phyloP scores from a whole-genome alignment of 768 basidiomycete species.

The Hygrocybe punicea region DNA sequence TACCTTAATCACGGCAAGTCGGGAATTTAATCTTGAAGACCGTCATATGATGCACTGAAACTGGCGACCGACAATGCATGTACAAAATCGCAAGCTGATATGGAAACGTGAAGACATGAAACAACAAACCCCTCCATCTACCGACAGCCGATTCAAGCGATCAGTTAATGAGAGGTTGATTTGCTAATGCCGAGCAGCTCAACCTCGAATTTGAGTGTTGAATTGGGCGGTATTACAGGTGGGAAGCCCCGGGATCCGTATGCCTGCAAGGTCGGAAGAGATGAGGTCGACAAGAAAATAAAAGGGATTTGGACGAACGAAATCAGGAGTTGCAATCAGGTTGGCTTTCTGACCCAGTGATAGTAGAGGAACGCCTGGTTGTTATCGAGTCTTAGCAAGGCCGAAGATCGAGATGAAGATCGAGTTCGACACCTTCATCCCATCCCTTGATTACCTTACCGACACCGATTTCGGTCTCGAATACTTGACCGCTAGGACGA shows the following conservation, averaged over 20 bases:
- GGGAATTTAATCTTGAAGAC: too few species aligned
- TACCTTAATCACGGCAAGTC: too few species aligned
- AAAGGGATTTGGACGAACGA: constrained; percentile 45
- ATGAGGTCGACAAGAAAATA: constrained; percentile 3
- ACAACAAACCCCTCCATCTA: neutral
- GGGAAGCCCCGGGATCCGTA: constrained; percentile 75
- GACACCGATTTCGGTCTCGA: constrained; percentile 68
- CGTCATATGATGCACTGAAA: too few species aligned
- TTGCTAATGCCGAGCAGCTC: constrained; percentile 68
- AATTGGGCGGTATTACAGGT: constrained; percentile 73
- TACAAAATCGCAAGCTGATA: constrained; percentile 1
- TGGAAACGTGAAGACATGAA: neutral
- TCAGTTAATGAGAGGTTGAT: neutral
- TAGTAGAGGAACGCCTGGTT: constrained; percentile 68
- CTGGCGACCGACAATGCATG: neutral
- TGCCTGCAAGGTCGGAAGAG: constrained; percentile 41
- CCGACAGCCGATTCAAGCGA: neutral
- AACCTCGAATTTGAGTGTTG: constrained; percentile 77
- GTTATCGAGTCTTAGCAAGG: constrained; percentile 7
- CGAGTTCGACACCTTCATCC: constrained; percentile 68
- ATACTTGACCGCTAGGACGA: constrained; percentile 56
- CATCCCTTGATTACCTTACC: constrained; percentile 86
- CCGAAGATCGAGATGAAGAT: neutral
- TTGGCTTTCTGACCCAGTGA: constrained; percentile 72
- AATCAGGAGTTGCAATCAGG: constrained; percentile 70